A percentile compares a stretch with the other conserved stretches of the same genome.
Conservation (phyloP, 2,329 filamentous ascomycete species). For the Zymoseptoria crescenta region DNA sequence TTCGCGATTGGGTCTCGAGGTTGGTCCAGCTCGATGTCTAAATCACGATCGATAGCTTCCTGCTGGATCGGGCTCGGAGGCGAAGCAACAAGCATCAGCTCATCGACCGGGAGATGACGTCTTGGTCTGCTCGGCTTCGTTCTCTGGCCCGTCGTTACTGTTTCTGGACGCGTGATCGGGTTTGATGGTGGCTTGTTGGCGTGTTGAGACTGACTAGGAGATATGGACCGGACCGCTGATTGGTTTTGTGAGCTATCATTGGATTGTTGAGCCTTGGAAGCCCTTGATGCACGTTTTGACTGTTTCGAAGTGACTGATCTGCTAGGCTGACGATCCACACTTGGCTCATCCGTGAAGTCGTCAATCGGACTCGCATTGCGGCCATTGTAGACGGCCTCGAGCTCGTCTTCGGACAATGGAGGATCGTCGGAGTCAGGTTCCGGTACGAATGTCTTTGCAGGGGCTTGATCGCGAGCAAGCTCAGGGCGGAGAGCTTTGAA, state of each 20-base stretch:
- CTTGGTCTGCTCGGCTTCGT: neutral
- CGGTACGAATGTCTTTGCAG: neutral
- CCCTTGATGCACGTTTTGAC: neutral
- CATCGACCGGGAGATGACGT: slow-evolving; percentile 13
- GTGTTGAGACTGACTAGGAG: neutral
- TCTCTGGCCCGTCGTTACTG: neutral
- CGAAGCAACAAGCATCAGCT: slow-evolving; percentile 14
- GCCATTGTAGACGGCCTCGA: slow-evolving; percentile 13
- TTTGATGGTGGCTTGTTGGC: neutral
- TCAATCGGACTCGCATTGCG: slow-evolving; percentile 5
- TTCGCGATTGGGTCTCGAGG: slow-evolving; percentile 15
- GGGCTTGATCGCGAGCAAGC: slow-evolving; percentile 4
- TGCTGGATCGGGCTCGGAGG: neutral
- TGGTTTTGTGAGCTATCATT: neutral
- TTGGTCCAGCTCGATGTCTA: slow-evolving; percentile 3
- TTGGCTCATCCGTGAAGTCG: neutral
- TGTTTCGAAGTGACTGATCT: neutral
- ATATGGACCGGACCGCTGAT: neutral
- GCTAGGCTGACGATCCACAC: neutral
- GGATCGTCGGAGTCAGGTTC: slow-evolving; percentile 22
- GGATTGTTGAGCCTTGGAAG: neutral
- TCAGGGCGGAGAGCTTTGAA: slow-evolving; percentile 10
- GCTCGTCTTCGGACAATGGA: slow-evolving; percentile 23
- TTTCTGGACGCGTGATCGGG: neutral
- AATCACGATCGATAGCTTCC: neutral